These are phyloP conservation scores for Tuber indicum DNA, from an alignment of 495 filamentous ascomycete genomes.

Conservation along the genomic window DNA sequence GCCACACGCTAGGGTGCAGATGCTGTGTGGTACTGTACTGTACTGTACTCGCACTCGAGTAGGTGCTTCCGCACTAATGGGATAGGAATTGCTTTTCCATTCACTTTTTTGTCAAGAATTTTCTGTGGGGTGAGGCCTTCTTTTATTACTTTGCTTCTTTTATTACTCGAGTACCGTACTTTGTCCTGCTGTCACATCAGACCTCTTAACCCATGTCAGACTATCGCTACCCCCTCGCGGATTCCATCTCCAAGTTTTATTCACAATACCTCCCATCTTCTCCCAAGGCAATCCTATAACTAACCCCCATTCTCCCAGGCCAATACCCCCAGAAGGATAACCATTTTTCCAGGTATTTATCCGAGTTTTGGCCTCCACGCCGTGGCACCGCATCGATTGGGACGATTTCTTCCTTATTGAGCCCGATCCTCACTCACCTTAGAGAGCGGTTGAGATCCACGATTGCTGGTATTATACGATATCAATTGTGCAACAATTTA, in stretches of 20 bases:
- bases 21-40: slow-evolving; percentile 27
- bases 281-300: not conserved
- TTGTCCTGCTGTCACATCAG: not conserved
- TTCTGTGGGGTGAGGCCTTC: not conserved
- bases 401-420: not conserved
- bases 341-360: not conserved
- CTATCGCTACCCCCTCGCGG: not conserved
- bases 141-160: not conserved
- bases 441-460: not conserved
- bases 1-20: slow-evolving; percentile 35
- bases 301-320: not conserved
- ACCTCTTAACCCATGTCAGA: not conserved
- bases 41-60: no score
- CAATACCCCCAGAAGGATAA: not conserved
- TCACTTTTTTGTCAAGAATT: not conserved
- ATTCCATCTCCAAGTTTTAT: not conserved
- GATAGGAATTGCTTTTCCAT: not conserved
- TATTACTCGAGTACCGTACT: not conserved
- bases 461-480: not conserved
- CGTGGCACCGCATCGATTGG: not conserved
- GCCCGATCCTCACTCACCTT: not conserved
- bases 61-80: slow-evolving; percentile 12
- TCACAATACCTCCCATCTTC: not conserved
- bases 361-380: not conserved
- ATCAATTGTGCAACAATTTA: slow-evolving; percentile 3